These are phyloP conservation scores for Trichomonascus vanleenenianus DNA, from an alignment of 805 yeast genomes.

Conservation along the genomic window DNA sequence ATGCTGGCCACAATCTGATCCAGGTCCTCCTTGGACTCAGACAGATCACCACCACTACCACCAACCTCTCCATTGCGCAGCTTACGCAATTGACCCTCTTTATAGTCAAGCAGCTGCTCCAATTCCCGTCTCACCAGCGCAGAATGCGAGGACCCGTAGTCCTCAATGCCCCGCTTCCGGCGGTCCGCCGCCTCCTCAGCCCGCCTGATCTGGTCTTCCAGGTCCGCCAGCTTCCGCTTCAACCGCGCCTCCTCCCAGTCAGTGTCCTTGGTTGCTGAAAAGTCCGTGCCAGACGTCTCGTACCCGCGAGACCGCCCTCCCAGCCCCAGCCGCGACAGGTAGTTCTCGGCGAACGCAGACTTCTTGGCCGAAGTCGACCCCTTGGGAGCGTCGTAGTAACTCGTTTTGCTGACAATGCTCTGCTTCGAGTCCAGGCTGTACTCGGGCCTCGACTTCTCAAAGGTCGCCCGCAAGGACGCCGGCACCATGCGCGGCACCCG, in stretches of 20 bases:
- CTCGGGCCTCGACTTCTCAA: slow-evolving; percentile 74
- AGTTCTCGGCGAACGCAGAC: slow-evolving; percentile 36
- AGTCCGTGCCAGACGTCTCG: slow-evolving; percentile 55
- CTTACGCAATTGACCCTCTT: slow-evolving; percentile 48
- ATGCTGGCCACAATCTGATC: slow-evolving; percentile 75
- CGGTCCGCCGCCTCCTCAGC: slow-evolving; percentile 44
- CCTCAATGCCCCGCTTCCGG: slow-evolving; percentile 29
- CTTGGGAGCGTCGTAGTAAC: slow-evolving; percentile 11
- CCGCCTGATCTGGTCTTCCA: slow-evolving; percentile 57
- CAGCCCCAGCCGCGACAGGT: slow-evolving; percentile 51
- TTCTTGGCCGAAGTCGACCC: slow-evolving; percentile 17
- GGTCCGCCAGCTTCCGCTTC: slow-evolving; percentile 65
- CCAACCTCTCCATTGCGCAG: slow-evolving; percentile 26
- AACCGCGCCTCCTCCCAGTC: slow-evolving; percentile 91
- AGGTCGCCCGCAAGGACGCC: slow-evolving; percentile 81
- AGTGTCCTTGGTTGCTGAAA: slow-evolving; percentile 48
- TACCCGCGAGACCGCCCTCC: slow-evolving; percentile 25
- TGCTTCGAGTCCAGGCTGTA: slow-evolving; percentile 45
- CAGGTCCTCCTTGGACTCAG: slow-evolving; percentile 42
- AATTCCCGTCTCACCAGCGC: slow-evolving; percentile 52
- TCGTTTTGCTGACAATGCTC: slow-evolving; percentile 30
- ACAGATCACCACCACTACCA: slow-evolving; percentile 10
- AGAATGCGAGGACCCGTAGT: slow-evolving; percentile 25
- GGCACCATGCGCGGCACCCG: slow-evolving; percentile 94
- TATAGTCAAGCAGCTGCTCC: slow-evolving; percentile 75